Evolutionary conservation across 306 rosid species (phyloP).

Genomic region (Calophaca sinica): DNA sequence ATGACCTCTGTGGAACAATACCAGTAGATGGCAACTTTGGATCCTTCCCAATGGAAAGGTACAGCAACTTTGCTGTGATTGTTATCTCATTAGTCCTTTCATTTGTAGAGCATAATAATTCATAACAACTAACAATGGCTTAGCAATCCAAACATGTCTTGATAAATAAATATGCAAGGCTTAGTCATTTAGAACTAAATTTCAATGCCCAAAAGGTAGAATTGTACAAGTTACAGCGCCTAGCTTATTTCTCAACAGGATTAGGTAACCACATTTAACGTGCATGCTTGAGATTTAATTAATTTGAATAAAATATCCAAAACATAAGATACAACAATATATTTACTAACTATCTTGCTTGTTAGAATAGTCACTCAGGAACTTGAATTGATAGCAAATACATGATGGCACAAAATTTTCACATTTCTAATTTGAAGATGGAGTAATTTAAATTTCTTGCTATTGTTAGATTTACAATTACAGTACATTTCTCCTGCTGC

Average conservation of each 20-base stretch:
- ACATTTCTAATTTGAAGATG: slow-evolving; percentile 17
- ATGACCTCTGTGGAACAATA: slow-evolving; percentile 90
- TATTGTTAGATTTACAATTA: slow-evolving; percentile 15
- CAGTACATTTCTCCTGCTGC: slow-evolving; percentile 14
- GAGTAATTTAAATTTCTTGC: slow-evolving; percentile 8
- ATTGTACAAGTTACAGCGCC: too few species aligned
- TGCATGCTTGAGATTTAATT: not conserved
- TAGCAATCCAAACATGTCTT: slow-evolving; percentile 1
- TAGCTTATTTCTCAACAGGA: too few species aligned
- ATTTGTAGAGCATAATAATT: not conserved
- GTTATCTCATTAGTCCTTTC: not conserved
- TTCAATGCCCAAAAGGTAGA: too few species aligned
- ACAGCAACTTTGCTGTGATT: slow-evolving; percentile 18
- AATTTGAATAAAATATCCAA: slow-evolving; percentile 28
- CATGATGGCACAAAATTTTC: slow-evolving; percentile 28
- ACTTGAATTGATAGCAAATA: slow-evolving; percentile 7
- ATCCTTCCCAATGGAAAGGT: slow-evolving; percentile 87
- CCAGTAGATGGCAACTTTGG: slow-evolving; percentile 92
- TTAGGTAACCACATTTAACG: too few species aligned
- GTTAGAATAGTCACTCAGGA: slow-evolving; percentile 15
- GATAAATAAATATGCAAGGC: not conserved
- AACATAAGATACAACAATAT: not conserved
- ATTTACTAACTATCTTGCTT: not conserved
- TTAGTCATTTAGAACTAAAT: too few species aligned
- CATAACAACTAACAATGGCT: not conserved